These are phyloP conservation scores for Pythium rishiriense DNA, from an alignment of 352 stramenopile species.

Conservation along the genomic window DNA sequence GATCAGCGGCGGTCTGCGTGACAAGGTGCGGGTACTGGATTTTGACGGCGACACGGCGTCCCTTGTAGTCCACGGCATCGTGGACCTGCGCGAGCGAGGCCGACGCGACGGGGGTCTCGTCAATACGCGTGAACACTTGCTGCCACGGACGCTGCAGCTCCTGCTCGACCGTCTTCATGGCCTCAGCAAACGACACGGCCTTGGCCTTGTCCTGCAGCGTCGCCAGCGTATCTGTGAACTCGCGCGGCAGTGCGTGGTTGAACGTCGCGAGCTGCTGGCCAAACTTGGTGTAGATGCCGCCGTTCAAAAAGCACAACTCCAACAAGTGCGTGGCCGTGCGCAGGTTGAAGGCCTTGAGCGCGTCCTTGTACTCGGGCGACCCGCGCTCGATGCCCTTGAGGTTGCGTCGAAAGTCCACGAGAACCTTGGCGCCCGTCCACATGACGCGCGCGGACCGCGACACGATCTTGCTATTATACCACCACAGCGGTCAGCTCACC, in stretches of 20 bases:
- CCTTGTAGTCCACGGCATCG: constrained; percentile 87
- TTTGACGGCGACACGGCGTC: constrained; percentile 95
- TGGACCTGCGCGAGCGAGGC: constrained; percentile 97
- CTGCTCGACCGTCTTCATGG: constrained; percentile 50
- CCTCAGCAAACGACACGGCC: constrained; percentile 49
- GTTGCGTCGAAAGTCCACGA: constrained; percentile 57
- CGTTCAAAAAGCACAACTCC: constrained; percentile 91
- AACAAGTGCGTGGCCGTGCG: constrained; percentile 89
- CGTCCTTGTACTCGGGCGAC: constrained; percentile 54
- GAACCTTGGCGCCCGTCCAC: constrained; percentile 37
- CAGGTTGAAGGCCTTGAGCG: constrained; percentile 65
- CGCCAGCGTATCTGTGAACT: constrained; percentile 92
- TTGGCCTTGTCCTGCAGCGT: constrained; percentile 93
- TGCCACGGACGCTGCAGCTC: constrained; percentile 71
- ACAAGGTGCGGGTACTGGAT: constrained; percentile 93
- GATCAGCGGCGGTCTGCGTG: constrained; percentile 71
- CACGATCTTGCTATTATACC: constrained; percentile 47
- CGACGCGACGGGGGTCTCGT: constrained; percentile 91
- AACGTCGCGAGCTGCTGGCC: constrained; percentile 97
- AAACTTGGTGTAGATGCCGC: constrained; percentile 97
- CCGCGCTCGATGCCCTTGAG: constrained; percentile 45
- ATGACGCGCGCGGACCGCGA: constrained; percentile 68
- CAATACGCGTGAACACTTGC: constrained; percentile 90
- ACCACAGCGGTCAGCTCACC: neutral
- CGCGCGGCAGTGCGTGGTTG: constrained; percentile 93